These are phyloP conservation scores for Thalassiosira mediterranea DNA, from an alignment of 352 stramenopile species.

Conservation along the genomic window DNA sequence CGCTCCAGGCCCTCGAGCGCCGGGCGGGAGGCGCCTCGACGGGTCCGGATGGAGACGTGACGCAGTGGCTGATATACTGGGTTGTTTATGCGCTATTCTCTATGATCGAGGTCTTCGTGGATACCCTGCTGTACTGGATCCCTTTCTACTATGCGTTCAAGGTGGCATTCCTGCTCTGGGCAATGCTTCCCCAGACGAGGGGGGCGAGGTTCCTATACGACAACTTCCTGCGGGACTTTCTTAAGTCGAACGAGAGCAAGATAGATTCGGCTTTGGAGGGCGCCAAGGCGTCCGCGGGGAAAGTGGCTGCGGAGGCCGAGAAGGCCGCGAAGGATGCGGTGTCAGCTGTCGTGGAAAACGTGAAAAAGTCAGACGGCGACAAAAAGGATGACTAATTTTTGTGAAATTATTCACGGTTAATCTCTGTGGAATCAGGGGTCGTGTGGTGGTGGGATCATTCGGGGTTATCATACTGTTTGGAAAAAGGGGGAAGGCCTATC, in stretches of 20 bases:
- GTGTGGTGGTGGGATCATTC: no score
- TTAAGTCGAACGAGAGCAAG: conserved; percentile 76
- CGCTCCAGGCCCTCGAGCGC: conserved; percentile 86
- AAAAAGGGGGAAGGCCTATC: no score
- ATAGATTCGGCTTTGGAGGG: conserved; percentile 78
- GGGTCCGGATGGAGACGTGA: conserved; percentile 72
- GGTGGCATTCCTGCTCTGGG: conserved; percentile 95
- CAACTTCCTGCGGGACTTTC: conserved; percentile 89
- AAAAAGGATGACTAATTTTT: no score
- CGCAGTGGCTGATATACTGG: conserved; percentile 96
- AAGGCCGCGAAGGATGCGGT: conserved; percentile 2
- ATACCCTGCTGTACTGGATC: conserved; percentile 96
- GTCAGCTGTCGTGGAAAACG: no score
- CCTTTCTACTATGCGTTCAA: conserved; percentile 99
- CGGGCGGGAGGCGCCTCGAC: conserved; percentile 22
- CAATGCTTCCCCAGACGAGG: conserved; percentile 95
- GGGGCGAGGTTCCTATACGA: conserved; percentile 95
- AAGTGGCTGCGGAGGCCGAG: conserved; percentile 20
- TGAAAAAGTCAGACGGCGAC: no score
- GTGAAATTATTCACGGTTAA: no score
- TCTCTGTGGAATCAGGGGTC: no score
- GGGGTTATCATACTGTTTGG: no score
- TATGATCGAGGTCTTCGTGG: conserved; percentile 95
- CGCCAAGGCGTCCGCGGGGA: conserved; percentile 53
- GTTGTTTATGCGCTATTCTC: conserved; percentile 97